These are phyloP conservation scores for Salvia splendens DNA, from an alignment of 257 asterid genomes.

Conservation along the genomic window DNA sequence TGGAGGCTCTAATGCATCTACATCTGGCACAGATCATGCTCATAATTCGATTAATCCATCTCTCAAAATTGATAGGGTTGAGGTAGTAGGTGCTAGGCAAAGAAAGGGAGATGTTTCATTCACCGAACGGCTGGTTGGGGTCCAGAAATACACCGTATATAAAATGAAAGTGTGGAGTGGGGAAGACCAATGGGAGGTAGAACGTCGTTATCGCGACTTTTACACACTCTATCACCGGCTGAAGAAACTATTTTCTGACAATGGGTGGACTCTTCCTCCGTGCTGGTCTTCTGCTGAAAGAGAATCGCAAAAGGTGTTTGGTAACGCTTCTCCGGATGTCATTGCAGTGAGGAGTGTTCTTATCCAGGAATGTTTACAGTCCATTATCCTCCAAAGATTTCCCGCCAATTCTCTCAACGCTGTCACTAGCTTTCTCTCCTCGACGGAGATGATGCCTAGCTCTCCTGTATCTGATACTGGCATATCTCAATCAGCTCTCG, in stretches of 20 bases:
- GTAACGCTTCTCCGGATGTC: constrained; percentile 74
- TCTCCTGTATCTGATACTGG: constrained; percentile 47
- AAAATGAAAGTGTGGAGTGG: constrained; percentile 70
- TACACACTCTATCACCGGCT: constrained; percentile 57
- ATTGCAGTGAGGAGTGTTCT: constrained; percentile 79
- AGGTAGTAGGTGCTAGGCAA: constrained; percentile 81
- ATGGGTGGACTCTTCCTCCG: constrained; percentile 75
- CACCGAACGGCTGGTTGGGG: constrained; percentile 88
- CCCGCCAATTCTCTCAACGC: constrained; percentile 48
- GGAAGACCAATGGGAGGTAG: constrained; percentile 76
- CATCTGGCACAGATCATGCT: constrained; percentile 69
- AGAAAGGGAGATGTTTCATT: constrained; percentile 80
- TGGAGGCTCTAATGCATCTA: constrained; percentile 90
- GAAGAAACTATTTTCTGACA: constrained; percentile 67
- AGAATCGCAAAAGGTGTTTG: constrained; percentile 82
- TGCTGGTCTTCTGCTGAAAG: constrained; percentile 78
- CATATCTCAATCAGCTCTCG: constrained; percentile 35
- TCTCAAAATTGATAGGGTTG: constrained; percentile 62
- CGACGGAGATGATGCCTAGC: constrained; percentile 49
- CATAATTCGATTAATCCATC: constrained; percentile 51
- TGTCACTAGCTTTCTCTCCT: constrained; percentile 65
- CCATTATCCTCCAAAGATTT: constrained; percentile 52
- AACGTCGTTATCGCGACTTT: constrained; percentile 89
- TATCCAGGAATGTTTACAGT: constrained; percentile 84
- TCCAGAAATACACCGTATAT: constrained; percentile 73